Evolutionary conservation across 208 protist genomes (phyloP).

Genomic region (Angomonas desouzai): DNA sequence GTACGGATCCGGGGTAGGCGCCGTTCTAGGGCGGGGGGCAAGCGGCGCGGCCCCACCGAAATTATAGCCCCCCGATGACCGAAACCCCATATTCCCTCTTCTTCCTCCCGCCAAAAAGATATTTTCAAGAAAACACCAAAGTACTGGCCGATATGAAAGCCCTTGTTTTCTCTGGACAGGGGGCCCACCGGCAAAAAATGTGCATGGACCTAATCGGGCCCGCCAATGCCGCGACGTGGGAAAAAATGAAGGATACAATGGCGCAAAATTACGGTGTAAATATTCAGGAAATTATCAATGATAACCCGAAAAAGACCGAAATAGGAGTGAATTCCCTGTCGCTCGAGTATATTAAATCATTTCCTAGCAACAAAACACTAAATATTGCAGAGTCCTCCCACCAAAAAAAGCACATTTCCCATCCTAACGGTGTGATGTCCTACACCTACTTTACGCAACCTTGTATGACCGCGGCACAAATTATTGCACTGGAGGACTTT

Average conservation of each 20-base stretch:
- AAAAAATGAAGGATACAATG: constrained; percentile 70
- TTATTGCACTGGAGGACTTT: constrained; percentile 42
- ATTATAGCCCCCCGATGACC: too few relatives aligned
- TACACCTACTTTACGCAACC: constrained; percentile 82
- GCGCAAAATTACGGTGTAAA: constrained; percentile 64
- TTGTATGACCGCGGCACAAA: constrained; percentile 69
- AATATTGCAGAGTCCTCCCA: constrained; percentile 48
- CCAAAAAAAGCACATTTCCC: constrained; percentile 19
- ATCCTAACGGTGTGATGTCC: constrained; percentile 66
- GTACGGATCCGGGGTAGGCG: too few relatives aligned
- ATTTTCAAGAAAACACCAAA: constrained; percentile 1
- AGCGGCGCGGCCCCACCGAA: too few relatives aligned
- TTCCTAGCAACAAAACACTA: constrained; percentile 31
- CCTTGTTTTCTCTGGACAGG: constrained; percentile 82
- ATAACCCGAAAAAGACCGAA: constrained; percentile 56
- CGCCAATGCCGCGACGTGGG: constrained; percentile 48
- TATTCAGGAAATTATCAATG: constrained; percentile 67
- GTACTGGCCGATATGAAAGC: constrained; percentile 15
- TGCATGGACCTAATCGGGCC: constrained; percentile 48
- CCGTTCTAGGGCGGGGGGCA: too few relatives aligned
- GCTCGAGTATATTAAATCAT: constrained; percentile 30
- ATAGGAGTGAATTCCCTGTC: constrained; percentile 49
- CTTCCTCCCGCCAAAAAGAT: not conserved
- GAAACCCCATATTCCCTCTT: not conserved
- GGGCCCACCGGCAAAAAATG: constrained; percentile 73